phyloP scores from a whole-genome alignment of 257 asterid species.

The Solanum bulbocastanum region DNA sequence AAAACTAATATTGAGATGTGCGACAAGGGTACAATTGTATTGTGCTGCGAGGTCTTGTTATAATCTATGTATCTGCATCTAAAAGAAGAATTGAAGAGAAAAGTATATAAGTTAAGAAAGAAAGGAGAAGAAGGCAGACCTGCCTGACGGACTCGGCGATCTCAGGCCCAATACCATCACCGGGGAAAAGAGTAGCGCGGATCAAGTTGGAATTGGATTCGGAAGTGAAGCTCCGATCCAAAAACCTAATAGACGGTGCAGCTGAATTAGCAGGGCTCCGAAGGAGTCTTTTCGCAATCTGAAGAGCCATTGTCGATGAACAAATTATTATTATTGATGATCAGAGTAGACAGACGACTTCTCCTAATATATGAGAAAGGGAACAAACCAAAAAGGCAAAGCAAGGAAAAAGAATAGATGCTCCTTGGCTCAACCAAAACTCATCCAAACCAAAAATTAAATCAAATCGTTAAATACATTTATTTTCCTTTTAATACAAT shows the following conservation, averaged over 20 bases:
- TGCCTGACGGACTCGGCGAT: conserved; percentile 78
- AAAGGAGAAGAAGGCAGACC: neutral
- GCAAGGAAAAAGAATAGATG: no score
- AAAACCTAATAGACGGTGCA: neutral
- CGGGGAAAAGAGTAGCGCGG: conserved; percentile 83
- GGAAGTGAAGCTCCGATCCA: neutral
- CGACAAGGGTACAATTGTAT: neutral
- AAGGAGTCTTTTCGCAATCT: neutral
- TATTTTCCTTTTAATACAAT: no score
- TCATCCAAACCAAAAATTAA: no score
- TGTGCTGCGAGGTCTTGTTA: no score
- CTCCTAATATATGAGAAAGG: no score
- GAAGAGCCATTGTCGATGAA: neutral
- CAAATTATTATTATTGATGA: no score
- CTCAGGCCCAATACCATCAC: conserved; percentile 96
- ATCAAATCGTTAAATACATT: no score
- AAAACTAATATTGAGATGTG: neutral
- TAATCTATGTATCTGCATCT: neutral
- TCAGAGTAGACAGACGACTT: no score
- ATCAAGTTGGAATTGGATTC: neutral
- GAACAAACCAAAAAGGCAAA: no score
- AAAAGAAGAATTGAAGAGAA: neutral
- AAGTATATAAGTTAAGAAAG: neutral
- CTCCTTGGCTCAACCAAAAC: no score
- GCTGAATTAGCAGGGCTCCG: neutral